Conservation (phyloP, 78 protist species). For the Mastigamoeba balamuthi region DNA sequence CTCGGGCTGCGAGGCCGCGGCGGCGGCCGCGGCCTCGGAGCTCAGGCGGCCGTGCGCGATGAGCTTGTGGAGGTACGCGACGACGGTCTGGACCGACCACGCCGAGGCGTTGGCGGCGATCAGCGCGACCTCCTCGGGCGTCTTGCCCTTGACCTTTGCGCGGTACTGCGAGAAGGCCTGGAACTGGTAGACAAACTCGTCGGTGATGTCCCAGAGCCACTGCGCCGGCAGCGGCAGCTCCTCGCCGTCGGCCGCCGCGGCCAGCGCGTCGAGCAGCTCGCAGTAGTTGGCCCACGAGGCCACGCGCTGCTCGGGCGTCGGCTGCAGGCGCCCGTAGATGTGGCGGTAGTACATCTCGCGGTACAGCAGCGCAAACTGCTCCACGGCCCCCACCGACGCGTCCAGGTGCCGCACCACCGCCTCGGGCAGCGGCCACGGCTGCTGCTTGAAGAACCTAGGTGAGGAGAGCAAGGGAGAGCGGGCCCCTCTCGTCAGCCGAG, state of each 20-base stretch:
- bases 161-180: constrained; percentile 58
- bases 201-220: constrained; percentile 91
- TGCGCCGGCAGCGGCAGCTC: constrained; percentile 63
- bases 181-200: constrained; percentile 88
- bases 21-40: too few relatives aligned
- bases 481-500: background rate
- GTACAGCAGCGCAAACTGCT: constrained; percentile 59
- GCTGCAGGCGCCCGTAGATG: constrained; percentile 48
- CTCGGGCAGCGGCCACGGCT: background rate
- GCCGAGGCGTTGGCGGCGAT: background rate
- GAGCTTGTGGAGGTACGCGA: too few relatives aligned
- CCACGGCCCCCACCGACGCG: background rate
- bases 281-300: constrained; percentile 73
- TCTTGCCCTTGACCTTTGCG: constrained; percentile 29
- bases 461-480: background rate
- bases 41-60: too few relatives aligned
- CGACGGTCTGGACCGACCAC: background rate
- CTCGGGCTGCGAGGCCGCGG: too few relatives aligned
- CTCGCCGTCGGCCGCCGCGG: constrained; percentile 26
- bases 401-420: background rate
- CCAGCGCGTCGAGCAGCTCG: constrained; percentile 42
- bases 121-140: constrained; percentile 41
- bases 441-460: background rate
- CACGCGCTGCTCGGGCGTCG: constrained; percentile 43
- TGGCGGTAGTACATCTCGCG: constrained; percentile 84